Base-by-base conservation (phyloP, 2,329 filamentous ascomycete species). In the Aureobasidium sp. region DNA sequence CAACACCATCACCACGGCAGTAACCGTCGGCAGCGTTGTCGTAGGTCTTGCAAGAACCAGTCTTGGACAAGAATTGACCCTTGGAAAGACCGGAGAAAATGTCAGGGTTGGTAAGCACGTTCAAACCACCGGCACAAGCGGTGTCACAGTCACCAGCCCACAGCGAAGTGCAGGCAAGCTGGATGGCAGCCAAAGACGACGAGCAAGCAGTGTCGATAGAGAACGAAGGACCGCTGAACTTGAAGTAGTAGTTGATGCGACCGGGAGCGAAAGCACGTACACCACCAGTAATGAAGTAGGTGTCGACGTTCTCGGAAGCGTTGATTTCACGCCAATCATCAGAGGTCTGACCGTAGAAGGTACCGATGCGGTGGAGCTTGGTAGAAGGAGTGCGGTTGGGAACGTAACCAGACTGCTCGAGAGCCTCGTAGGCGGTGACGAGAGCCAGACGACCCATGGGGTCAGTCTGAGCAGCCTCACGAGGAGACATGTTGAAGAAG, bases 401-500 rank as follows among this genome's bases (percentile, higher is more conserved):
- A 6, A 90, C 84, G 67, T 89, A 88, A 1, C 89, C 89, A 33
- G 86, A 85, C 84, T 89, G 89, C 71, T 94, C 89, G 50, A 94
- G 78, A 0, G 89, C 89, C 69, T 93, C 89, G 67, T 90, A 93
- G 0, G 88, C 88, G 2, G 88, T 90, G 9, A 86, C 83, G 23
- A 94, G 75, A 3, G 87, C 86, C 65, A 92, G 79, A 66, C 89
- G 82, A 70, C 90, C 88, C 81, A 90, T 90, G 0, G 89, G 89
- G 70, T 93, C 89, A 1, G 87, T 90, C 69, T 91, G 87, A 55
- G 84, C 82, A 29, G 89, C 89, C 73, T 93, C 88, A 66, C 87
- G 83, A 6, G 88, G 88, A 37, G 88, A 91, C 85, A 93, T 91
- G 73, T 90, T 90, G 81, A 93, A 93, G 75, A 93, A 92, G 0